A percentile compares a stretch with the other conserved stretches of the same genome.
These are phyloP conservation scores for Xylariaceae sp. DNA, from an alignment of 2,329 filamentous ascomycete species.

Conservation along the genomic window DNA sequence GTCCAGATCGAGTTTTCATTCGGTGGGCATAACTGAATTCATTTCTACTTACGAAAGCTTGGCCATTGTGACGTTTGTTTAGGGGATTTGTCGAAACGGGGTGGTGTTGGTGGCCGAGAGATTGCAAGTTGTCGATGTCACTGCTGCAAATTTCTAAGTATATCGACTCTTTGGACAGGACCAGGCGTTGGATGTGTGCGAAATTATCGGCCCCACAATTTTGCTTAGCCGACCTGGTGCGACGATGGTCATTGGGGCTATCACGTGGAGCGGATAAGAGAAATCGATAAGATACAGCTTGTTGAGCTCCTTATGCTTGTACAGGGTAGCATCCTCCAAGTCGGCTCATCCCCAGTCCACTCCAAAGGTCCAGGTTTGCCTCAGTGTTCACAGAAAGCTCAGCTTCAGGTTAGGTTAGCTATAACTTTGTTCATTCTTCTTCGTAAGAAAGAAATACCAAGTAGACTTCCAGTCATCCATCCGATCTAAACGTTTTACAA, in stretches of 20 bases:
- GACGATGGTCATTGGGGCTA: background rate
- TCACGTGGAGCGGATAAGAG: slow-evolving; percentile 12
- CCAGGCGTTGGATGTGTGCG: slow-evolving; percentile 8
- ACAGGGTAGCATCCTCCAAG: background rate
- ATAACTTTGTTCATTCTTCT: too few species aligned
- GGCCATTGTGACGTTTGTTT: slow-evolving; percentile 26
- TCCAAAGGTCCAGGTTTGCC: too few species aligned
- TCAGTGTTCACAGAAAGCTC: too few species aligned
- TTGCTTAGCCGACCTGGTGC: slow-evolving; percentile 12
- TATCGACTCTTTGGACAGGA: slow-evolving; percentile 1
- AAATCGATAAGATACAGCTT: slow-evolving; percentile 4
- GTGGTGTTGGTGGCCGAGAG: slow-evolving; percentile 11
- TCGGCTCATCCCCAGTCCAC: too few species aligned
- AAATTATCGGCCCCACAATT: slow-evolving; percentile 17
- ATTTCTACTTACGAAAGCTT: slow-evolving; percentile 26
- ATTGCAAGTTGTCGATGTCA: slow-evolving; percentile 13
- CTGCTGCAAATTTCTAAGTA: slow-evolving; percentile 11
- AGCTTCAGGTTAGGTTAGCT: too few species aligned
- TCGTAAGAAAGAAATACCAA: background rate
- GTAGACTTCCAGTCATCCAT: background rate
- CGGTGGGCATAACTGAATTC: too few species aligned
- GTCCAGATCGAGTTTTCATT: too few species aligned
- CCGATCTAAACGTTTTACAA: background rate
- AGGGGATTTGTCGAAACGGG: slow-evolving; percentile 12
- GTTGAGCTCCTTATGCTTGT: too few species aligned